These are phyloP conservation scores for Pythium dissimile DNA, from an alignment of 352 stramenopile species.

Conservation along the genomic window DNA sequence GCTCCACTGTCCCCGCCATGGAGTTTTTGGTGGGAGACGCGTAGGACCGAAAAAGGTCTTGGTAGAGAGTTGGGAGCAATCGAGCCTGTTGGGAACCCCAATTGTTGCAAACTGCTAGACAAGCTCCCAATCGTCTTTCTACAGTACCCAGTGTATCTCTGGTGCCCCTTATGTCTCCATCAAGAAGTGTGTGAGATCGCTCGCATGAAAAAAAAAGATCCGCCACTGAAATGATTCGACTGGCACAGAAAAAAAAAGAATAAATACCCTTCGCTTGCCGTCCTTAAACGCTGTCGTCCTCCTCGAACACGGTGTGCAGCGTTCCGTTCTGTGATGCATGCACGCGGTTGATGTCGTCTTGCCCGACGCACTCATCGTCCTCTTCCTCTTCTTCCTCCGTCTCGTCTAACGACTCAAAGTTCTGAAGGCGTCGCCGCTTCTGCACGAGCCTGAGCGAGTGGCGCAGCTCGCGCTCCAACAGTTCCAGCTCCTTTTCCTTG, in stretches of 20 bases:
- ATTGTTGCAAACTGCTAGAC: no score
- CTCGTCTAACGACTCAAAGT: conserved; percentile 22
- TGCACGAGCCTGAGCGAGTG: conserved; percentile 54
- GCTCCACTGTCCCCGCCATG: no score
- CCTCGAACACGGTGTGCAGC: conserved; percentile 17
- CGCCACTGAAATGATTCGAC: no score
- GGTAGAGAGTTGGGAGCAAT: no score
- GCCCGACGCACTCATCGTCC: background rate
- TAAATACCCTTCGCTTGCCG: conserved; percentile 10
- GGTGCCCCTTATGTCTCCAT: no score
- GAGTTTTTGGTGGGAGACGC: no score
- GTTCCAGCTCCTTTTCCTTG: conserved; percentile 36
- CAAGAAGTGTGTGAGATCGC: no score
- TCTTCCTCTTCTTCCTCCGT: conserved; percentile 23
- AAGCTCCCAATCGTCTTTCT: no score
- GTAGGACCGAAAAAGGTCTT: no score
- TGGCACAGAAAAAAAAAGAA: conserved; percentile 6
- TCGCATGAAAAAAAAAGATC: background rate
- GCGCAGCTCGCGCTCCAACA: conserved; percentile 53
- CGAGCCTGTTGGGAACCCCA: no score
- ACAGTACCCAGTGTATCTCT: no score
- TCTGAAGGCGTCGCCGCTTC: conserved; percentile 17
- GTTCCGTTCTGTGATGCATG: background rate
- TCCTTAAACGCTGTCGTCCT: background rate
- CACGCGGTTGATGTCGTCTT: background rate